These are phyloP conservation scores for Xanthoconium stramineum DNA, from an alignment of 768 basidiomycete genomes.

Conservation along the genomic window DNA sequence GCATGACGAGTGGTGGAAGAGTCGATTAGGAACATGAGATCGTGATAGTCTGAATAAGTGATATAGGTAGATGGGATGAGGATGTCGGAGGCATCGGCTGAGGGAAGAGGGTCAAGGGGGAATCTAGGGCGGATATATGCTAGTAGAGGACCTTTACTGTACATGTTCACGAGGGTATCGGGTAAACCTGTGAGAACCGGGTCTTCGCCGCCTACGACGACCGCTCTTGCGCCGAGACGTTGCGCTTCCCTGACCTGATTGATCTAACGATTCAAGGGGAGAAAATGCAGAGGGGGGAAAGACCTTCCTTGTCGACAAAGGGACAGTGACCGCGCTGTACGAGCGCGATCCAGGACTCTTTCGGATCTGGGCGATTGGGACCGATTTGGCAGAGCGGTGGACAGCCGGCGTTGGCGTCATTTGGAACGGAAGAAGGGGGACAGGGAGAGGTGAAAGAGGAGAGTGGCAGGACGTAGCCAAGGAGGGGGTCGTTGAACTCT, in stretches of 20 bases:
- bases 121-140: constrained; percentile 19
- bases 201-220: constrained; percentile 88
- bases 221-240: constrained; percentile 73
- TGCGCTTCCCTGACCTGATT: constrained; percentile 56
- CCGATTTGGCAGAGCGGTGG: constrained; percentile 63
- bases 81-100: constrained; percentile 85
- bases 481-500: constrained; percentile 61
- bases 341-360: constrained; percentile 85
- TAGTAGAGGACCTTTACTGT: constrained; percentile 72
- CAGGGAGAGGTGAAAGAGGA: constrained; percentile 63
- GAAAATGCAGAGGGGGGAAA: constrained; percentile 14
- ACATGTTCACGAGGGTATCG: constrained; percentile 86
- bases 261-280: background rate
- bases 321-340: constrained; percentile 88
- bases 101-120: background rate
- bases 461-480: constrained; percentile 70
- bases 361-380: constrained; percentile 50
- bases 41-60: constrained; percentile 74
- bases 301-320: constrained; percentile 79
- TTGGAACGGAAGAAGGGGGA: constrained; percentile 9
- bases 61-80: constrained; percentile 86
- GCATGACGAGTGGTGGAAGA: constrained; percentile 78
- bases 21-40: constrained; percentile 65
- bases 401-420: constrained; percentile 53
- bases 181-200: constrained; percentile 63